A percentile compares a stretch with the other conserved stretches of the same genome.
These are phyloP conservation scores for Nemania sp. DNA, from an alignment of 2,329 filamentous ascomycete genomes.

Conservation along the genomic window DNA sequence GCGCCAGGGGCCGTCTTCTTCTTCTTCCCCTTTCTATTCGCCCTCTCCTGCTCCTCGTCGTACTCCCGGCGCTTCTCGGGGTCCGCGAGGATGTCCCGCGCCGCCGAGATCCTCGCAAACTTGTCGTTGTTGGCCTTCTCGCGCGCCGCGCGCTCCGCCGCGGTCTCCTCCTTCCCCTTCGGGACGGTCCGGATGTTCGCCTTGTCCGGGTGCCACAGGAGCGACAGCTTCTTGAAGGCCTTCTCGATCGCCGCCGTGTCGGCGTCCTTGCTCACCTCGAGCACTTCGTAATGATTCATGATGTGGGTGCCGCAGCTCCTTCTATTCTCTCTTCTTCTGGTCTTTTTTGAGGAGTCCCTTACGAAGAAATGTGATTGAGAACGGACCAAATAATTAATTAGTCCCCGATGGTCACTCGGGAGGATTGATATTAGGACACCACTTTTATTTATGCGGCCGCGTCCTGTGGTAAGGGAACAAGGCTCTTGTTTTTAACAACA, in stretches of 20 bases:
- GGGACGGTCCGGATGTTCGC: constrained; percentile 1
- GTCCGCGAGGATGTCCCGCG: constrained; percentile 2
- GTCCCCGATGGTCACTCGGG: too few species aligned
- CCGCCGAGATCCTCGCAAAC: not conserved
- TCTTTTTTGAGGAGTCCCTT: too few species aligned
- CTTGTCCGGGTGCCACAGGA: constrained; percentile 5
- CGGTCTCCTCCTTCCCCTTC: not conserved
- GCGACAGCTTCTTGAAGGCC: constrained; percentile 6
- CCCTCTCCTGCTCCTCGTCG: not conserved
- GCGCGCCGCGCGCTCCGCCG: not conserved
- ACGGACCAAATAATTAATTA: too few species aligned
- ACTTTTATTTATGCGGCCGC: not conserved
- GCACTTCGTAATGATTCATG: constrained; percentile 8
- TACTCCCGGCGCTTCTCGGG: not conserved
- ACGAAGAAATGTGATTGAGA: too few species aligned
- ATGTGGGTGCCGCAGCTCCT: too few species aligned
- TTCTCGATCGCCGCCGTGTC: constrained; percentile 2
- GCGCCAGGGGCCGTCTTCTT: too few species aligned
- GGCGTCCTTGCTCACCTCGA: not conserved
- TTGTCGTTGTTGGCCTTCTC: constrained; percentile 10
- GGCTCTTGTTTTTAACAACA: not conserved
- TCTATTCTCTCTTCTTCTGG: too few species aligned
- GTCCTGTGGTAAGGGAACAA: not conserved
- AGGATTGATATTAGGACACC: not conserved
- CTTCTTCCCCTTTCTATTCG: too few species aligned